Percentiles rank a stretch among this genome's conserved stretches.
Conservation (phyloP, 2,329 filamentous ascomycete genomes). For the Trichoderma koningii region DNA sequence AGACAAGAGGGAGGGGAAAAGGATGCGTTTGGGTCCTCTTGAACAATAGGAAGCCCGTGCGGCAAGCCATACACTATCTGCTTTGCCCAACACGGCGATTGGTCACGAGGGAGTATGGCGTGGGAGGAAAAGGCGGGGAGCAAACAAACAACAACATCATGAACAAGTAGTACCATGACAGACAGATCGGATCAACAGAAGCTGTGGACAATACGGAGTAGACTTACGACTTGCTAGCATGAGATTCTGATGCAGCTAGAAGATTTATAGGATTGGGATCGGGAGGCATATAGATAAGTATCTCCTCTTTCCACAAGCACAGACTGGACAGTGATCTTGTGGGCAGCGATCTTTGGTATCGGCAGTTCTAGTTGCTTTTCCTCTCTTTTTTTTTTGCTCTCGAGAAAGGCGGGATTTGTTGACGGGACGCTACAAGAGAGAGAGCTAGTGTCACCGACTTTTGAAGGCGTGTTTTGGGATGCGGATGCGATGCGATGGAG, state of each 20-base stretch:
- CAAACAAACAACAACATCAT: background rate
- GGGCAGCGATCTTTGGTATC: too few relatives aligned
- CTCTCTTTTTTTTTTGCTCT: too few relatives aligned
- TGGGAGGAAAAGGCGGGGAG: background rate
- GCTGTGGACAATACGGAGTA: conserved; percentile 10
- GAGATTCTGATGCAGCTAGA: background rate
- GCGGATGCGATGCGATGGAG: too few relatives aligned
- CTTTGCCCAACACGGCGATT: conserved; percentile 18
- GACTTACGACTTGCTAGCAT: background rate
- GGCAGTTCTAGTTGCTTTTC: too few relatives aligned
- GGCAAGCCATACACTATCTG: background rate
- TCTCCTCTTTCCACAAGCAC: background rate
- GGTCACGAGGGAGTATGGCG: conserved; percentile 8
- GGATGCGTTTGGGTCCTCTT: background rate
- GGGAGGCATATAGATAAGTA: background rate
- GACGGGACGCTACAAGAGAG: too few relatives aligned
- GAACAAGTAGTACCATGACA: too few relatives aligned
- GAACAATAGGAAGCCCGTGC: conserved; percentile 25
- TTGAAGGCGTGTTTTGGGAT: too few relatives aligned
- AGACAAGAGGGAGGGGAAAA: background rate
- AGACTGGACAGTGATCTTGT: background rate
- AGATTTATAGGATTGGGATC: background rate
- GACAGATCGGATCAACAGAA: conserved; percentile 13
- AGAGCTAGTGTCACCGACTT: too few relatives aligned
- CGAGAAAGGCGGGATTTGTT: too few relatives aligned